Base-by-base conservation (phyloP, 257 asterid genomes). In the Ajuga chamaepitys region DNA sequence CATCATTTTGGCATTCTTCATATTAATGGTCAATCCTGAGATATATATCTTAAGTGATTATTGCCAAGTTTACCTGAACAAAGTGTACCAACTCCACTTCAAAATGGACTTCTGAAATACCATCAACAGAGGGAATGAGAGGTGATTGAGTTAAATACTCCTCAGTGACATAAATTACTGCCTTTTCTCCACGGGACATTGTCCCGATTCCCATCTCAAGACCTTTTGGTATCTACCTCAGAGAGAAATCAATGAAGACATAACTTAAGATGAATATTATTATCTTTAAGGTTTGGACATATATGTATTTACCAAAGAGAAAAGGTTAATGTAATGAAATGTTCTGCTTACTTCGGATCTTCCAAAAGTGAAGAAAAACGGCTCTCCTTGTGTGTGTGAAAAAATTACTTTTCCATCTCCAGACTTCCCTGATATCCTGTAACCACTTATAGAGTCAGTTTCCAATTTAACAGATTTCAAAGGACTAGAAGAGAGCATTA, bases 161-260 rank as follows among this genome's bases (percentile, higher is more conserved):
- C 67, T 70, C 76, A 5, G 72, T 70, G 60, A 89, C 95, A 70
- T 84, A 93, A 70, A 93, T 85, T 51, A 83, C 82, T 22, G 96
- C 92, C 75, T 88, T 93, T 72, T 93, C 97, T 75, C 95, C 91
- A 46, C 87, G 80, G 61, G 95, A 65, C 97, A 89, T 93, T 53
- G 92, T 80, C 65, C 95, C 89, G 22, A 86, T 87, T 70, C 95
- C 99, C 90, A 93, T 88, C 86, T 93, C 99, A 60, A 93, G 97
- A 70, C 97, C 99, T 73, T 86, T 77, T 34, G 97, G 96, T 61
- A 93, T 84, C 99, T 90, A 72, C 9, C 32, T 59, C 68, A 60
- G 32, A 78, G 62, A 38, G 50, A 41, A 70, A 69, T 37, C 6
- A 67, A 72, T 28, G 17, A 44, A 11, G 22, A 16, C 18, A 58